Base-by-base conservation (phyloP, 495 filamentous ascomycete species). In the Aspergillus conjunctus region DNA sequence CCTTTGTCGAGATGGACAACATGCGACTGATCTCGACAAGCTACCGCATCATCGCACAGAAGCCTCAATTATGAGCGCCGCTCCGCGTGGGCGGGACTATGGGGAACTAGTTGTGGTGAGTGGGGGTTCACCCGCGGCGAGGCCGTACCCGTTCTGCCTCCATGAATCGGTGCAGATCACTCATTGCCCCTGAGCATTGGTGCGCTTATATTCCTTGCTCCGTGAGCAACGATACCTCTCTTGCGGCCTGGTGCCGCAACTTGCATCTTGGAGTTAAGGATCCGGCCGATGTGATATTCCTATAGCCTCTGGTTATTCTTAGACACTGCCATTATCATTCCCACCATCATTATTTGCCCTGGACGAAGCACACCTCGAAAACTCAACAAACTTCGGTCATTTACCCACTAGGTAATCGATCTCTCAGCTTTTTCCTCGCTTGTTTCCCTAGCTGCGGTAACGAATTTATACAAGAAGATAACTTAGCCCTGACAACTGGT, bases 1-100 rank as follows among this genome's bases (percentile, higher is more conserved):
- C 84, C 0, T 87, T 87, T 56, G 79, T 87, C 57, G 79, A 86
- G 76, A 86, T 86, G 81, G 84, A 87, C 55, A 79, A 70, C 33
- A 81, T 84, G 79, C 80, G 83, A 14, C 70, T 87, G 17, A 80
- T 83, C 21, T 82, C 83, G 7, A 87, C 84, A 26, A 86, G 82
- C 54, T 86, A 87, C 55, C 83, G 83, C 61, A 79, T 86, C 62
- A 78, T 87, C 54, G 84, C 83, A 9, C 79, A 81, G 71, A 87
- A 87, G 70, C 84, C 83, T 15, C 59, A 59, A 11, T 57, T 65
- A 56, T 63, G 52, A 56, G 45, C 14, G 17, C 10, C 3, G 9
- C 11, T 17, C 4, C 18, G n/a, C 21, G 15, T 44, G 21, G 45
- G 33, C 37, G 49, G 52, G 56, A 50, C 46, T 21, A n/a, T 51